phyloP scores from a whole-genome alignment of 129 eudicot species.

The Chrysanthemum makinoi region DNA sequence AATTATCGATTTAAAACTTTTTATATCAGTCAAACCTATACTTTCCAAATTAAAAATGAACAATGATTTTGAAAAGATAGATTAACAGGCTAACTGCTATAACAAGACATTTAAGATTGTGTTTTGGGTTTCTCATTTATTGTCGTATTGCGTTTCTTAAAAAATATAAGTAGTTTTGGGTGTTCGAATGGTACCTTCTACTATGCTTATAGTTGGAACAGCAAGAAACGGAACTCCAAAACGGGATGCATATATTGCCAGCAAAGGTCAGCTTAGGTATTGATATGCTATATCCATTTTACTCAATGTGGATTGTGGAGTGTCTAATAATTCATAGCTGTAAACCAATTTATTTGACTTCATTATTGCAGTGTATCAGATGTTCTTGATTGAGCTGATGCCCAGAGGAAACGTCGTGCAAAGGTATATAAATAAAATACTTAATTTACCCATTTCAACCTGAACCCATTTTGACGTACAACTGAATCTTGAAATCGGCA shows the following conservation, averaged over 20 bases:
- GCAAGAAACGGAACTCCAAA: slow-evolving; percentile 96
- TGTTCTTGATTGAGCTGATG: slow-evolving; percentile 83
- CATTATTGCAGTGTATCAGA: slow-evolving; percentile 87
- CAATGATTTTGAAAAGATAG: too few species aligned
- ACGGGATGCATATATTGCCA: slow-evolving; percentile 95
- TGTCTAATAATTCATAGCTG: slow-evolving; percentile 14
- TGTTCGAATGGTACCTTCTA: too few species aligned
- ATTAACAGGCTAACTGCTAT: too few species aligned
- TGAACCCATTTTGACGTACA: not conserved
- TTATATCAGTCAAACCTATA: too few species aligned
- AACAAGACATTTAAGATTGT: too few species aligned
- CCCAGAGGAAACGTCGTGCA: slow-evolving; percentile 78
- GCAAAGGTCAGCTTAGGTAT: slow-evolving; percentile 99
- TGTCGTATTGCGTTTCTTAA: too few species aligned
- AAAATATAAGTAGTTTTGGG: too few species aligned
- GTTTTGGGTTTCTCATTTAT: too few species aligned
- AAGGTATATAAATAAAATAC: slow-evolving; percentile 49
- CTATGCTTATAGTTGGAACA: too few species aligned
- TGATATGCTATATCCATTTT: slow-evolving; percentile 50
- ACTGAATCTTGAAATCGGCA: slow-evolving; percentile 11
- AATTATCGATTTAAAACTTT: too few species aligned
- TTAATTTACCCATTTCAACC: not conserved
- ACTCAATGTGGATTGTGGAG: slow-evolving; percentile 29
- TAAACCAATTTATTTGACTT: slow-evolving; percentile 32
- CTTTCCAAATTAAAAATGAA: too few species aligned